Evolutionary conservation across 345 rosid genomes (phyloP).

Genomic region (Citrus medica): DNA sequence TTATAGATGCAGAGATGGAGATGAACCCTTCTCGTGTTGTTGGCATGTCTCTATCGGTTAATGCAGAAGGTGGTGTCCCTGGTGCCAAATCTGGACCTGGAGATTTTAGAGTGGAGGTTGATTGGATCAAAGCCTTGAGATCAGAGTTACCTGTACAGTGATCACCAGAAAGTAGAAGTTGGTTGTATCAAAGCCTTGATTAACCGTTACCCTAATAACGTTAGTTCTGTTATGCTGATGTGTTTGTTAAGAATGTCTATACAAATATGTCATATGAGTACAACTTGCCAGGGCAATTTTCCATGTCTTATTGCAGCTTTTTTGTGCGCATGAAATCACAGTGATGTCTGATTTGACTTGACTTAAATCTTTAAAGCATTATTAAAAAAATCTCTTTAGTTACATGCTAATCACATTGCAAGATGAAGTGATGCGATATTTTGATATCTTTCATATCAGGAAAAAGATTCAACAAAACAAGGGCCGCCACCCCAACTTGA

Average conservation of each 20-base stretch:
- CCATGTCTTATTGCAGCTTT: not conserved
- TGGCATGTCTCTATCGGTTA: constrained; percentile 83
- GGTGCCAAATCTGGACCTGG: constrained; percentile 80
- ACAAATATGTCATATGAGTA: not conserved
- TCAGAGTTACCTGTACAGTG: not conserved
- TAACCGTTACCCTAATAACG: not conserved
- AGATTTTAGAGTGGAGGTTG: constrained; percentile 70
- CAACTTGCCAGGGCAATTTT: constrained; percentile 1
- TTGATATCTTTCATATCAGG: not conserved
- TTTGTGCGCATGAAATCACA: not conserved
- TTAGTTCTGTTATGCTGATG: not conserved
- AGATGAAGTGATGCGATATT: not conserved
- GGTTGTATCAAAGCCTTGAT: not conserved
- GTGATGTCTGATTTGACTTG: not conserved
- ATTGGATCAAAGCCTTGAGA: constrained; percentile 81
- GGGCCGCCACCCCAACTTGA: not conserved
- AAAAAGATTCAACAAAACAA: no score
- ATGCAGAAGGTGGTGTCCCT: constrained; percentile 68
- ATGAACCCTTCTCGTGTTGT: constrained; percentile 79
- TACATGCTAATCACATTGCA: not conserved
- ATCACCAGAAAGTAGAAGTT: not conserved
- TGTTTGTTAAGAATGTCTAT: not conserved
- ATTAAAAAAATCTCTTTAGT: not conserved
- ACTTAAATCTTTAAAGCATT: not conserved
- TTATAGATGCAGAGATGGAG: constrained; percentile 77